Evolutionary conservation across 2,329 filamentous ascomycete species (phyloP).

Genomic region (Alternaria ventricosa): DNA sequence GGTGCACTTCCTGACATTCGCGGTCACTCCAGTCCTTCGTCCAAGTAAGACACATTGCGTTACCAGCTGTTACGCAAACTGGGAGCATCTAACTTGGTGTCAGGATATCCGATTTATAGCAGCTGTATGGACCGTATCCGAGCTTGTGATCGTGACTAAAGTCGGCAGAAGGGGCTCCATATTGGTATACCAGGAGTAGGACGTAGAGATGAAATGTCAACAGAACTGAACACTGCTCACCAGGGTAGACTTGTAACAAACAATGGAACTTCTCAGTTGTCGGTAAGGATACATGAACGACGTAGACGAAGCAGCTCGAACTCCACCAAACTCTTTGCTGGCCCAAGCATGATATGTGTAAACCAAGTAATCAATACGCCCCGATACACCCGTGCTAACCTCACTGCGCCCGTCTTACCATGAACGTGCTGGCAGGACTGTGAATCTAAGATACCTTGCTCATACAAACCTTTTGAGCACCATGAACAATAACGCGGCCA

Average conservation of each 20-base stretch:
- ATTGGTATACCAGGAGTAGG: neutral
- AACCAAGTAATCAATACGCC: too few relatives aligned
- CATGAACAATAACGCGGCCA: slow-evolving; percentile 73
- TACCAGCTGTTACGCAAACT: neutral
- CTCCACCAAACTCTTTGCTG: too few relatives aligned
- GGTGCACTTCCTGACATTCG: neutral
- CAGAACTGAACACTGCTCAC: accelerated
- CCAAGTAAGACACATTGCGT: neutral
- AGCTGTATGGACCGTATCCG: too few relatives aligned
- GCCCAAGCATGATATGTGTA: too few relatives aligned
- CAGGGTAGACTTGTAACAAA: neutral
- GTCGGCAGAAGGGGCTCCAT: accelerated
- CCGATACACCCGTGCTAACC: neutral
- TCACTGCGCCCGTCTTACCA: neutral
- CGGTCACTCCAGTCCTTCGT: neutral
- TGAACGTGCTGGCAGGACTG: neutral
- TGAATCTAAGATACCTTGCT: neutral
- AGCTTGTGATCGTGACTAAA: neutral
- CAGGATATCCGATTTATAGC: neutral
- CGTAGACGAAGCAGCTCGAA: neutral
- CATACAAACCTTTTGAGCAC: slow-evolving; percentile 59
- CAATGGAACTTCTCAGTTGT: neutral
- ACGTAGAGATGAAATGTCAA: neutral
- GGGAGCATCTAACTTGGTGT: neutral
- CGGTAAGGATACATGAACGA: accelerated